Percentiles rank a stretch among this genome's conserved stretches.
Conservation (phyloP, 768 basidiomycete species). For the Tulasnella sp. region DNA sequence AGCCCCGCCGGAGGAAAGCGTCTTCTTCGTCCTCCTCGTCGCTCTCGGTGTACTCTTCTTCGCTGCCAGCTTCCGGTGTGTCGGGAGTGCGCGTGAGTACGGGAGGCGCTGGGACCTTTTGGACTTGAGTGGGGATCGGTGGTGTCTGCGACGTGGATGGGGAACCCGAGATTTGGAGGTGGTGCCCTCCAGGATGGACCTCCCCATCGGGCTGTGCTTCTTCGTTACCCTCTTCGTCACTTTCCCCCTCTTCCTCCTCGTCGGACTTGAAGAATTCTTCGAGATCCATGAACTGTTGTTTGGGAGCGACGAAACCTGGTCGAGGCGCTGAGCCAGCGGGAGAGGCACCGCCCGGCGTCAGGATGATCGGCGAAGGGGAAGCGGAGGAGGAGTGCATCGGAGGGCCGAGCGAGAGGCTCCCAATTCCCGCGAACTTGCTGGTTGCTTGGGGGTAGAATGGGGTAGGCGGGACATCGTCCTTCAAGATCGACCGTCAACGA, state of each 20-base stretch:
- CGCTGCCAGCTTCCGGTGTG: constrained; percentile 21
- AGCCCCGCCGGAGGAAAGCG: constrained; percentile 15
- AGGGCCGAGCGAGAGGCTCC: constrained; percentile 25
- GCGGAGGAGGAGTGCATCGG: constrained; percentile 29
- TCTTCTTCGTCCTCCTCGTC: constrained; percentile 22
- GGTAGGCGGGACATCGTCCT: constrained; percentile 34
- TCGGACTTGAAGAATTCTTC: constrained; percentile 68
- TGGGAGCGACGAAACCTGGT: constrained; percentile 24
- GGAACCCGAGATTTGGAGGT: background rate
- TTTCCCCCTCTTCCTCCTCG: constrained; percentile 36
- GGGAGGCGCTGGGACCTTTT: background rate
- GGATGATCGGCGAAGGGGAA: constrained; percentile 36
- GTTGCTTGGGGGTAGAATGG: constrained; percentile 26
- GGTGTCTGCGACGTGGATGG: too few relatives aligned
- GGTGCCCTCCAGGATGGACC: too few relatives aligned
- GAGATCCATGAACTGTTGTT: constrained; percentile 35
- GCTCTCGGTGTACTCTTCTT: constrained; percentile 26
- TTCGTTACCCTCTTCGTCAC: constrained; percentile 20
- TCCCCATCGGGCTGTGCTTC: constrained; percentile 21
- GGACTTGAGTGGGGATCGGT: background rate
- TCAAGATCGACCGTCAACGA: constrained; percentile 19
- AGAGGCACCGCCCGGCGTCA: constrained; percentile 42
- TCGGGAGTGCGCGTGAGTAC: background rate
- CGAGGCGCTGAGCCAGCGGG: constrained; percentile 19
- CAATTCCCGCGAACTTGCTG: constrained; percentile 13